A percentile compares a stretch with the other conserved stretches of the same genome.
These are phyloP conservation scores for Lactifluus piperatus DNA, from an alignment of 768 basidiomycete genomes.

Conservation along the genomic window DNA sequence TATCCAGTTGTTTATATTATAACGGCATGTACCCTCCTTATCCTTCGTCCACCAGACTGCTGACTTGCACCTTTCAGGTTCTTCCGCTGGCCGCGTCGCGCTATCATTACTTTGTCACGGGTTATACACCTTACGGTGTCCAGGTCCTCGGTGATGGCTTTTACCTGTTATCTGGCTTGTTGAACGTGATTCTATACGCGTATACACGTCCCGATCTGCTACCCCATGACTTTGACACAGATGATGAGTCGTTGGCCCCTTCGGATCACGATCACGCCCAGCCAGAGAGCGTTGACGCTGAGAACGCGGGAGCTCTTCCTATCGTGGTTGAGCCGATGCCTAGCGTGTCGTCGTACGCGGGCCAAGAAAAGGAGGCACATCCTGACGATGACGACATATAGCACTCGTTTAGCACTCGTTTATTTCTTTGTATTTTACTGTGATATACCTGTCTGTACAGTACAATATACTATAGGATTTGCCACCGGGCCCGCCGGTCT, in stretches of 20 bases:
- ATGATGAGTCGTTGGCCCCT: neutral
- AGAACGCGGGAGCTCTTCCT: neutral
- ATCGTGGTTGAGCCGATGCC: too few relatives aligned
- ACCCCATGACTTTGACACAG: conserved; percentile 20
- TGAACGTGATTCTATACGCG: conserved; percentile 35
- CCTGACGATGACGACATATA: neutral
- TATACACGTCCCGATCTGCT: conserved; percentile 34
- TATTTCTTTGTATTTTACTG: too few relatives aligned
- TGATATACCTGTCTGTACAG: too few relatives aligned
- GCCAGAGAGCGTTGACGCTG: too few relatives aligned
- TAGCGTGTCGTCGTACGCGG: neutral
- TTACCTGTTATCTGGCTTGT: conserved; percentile 37
- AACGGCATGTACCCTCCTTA: conserved; percentile 22
- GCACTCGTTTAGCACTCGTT: too few relatives aligned
- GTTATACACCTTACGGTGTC: conserved; percentile 28
- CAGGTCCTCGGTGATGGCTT: conserved; percentile 33
- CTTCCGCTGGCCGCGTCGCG: conserved; percentile 36
- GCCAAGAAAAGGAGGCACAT: neutral
- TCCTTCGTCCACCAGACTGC: neutral
- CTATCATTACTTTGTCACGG: conserved; percentile 30
- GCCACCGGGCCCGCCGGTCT: neutral
- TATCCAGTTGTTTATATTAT: conserved; percentile 39
- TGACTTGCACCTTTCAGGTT: conserved; percentile 19
- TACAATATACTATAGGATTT: too few relatives aligned
- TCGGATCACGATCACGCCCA: neutral